Conservation (phyloP, 257 asterid species). For the Fraxinus pennsylvanica region DNA sequence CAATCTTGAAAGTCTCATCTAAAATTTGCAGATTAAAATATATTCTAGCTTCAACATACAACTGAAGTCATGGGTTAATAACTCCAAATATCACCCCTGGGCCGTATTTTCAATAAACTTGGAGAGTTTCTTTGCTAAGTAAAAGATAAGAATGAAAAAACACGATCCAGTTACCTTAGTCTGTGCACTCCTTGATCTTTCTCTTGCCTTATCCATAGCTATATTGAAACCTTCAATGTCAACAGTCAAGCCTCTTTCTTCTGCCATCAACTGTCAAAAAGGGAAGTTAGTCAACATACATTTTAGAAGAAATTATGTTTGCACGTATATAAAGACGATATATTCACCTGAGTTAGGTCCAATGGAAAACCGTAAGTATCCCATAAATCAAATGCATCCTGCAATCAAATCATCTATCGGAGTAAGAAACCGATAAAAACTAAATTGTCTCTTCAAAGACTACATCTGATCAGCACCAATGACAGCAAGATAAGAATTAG, state of each 20-base stretch:
- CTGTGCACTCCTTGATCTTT: conserved; percentile 92
- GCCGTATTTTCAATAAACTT: not conserved
- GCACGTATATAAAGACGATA: conserved; percentile 1
- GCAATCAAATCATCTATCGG: conserved; percentile 35
- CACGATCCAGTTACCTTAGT: conserved; percentile 58
- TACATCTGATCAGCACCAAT: not conserved
- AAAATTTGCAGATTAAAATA: not conserved
- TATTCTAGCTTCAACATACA: conserved; percentile 18
- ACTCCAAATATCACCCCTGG: not conserved
- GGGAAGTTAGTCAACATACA: conserved; percentile 22
- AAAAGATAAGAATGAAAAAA: conserved; percentile 11
- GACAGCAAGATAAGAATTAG: too few species aligned
- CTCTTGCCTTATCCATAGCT: conserved; percentile 85
- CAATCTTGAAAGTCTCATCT: not conserved
- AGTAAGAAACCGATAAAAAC: conserved; percentile 13
- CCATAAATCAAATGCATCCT: conserved; percentile 97
- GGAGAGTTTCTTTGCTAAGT: not conserved
- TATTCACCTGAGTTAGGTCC: conserved; percentile 92
- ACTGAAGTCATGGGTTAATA: conserved; percentile 1
- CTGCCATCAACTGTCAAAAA: conserved; percentile 81
- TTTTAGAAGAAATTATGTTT: not conserved
- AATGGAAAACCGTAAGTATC: conserved; percentile 95
- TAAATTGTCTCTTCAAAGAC: not conserved
- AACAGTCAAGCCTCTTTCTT: conserved; percentile 84
- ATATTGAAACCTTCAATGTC: conserved; percentile 68